Percentiles rank a stretch among this genome's conserved stretches.
Conservation (phyloP, 2,329 filamentous ascomycete genomes). For the Nothophoma quercina region DNA sequence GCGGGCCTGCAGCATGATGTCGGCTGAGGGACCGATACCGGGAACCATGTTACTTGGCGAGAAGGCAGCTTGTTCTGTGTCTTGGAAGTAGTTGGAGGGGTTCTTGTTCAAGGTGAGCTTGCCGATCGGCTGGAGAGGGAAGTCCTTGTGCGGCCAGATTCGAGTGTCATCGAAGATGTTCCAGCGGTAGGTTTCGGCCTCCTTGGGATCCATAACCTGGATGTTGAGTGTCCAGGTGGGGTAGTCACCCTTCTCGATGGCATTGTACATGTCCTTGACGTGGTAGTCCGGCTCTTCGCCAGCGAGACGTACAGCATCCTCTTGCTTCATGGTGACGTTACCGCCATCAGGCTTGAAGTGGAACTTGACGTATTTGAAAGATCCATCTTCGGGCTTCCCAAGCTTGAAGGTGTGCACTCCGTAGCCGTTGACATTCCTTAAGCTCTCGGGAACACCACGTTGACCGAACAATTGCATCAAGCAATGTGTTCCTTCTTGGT, state of each 20-base stretch:
- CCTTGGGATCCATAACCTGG: slow-evolving; percentile 62
- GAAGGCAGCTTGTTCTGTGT: slow-evolving; percentile 74
- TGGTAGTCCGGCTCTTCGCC: slow-evolving; percentile 50
- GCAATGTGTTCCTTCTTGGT: slow-evolving; percentile 60
- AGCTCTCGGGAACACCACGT: slow-evolving; percentile 58
- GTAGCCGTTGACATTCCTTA: slow-evolving; percentile 57
- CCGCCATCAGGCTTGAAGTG: slow-evolving; percentile 60
- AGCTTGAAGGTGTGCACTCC: slow-evolving; percentile 57
- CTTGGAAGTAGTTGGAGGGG: slow-evolving; percentile 71
- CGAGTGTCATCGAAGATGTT: slow-evolving; percentile 67
- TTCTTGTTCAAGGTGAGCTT: slow-evolving; percentile 62
- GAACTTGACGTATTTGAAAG: slow-evolving; percentile 59
- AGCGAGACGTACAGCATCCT: slow-evolving; percentile 46
- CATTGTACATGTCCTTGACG: slow-evolving; percentile 51
- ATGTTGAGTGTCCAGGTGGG: slow-evolving; percentile 62
- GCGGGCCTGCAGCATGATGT: slow-evolving; percentile 68
- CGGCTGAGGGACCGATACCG: slow-evolving; percentile 68
- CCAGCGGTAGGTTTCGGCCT: slow-evolving; percentile 57
- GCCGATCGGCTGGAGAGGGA: slow-evolving; percentile 59
- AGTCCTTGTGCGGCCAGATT: slow-evolving; percentile 61
- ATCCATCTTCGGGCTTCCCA: slow-evolving; percentile 50
- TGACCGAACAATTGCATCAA: slow-evolving; percentile 62
- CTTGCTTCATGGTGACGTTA: slow-evolving; percentile 53
- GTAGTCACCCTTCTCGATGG: slow-evolving; percentile 56
- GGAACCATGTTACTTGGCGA: slow-evolving; percentile 70